Conservation (phyloP, 257 asterid species). For the Nicotiana obtusifolia region DNA sequence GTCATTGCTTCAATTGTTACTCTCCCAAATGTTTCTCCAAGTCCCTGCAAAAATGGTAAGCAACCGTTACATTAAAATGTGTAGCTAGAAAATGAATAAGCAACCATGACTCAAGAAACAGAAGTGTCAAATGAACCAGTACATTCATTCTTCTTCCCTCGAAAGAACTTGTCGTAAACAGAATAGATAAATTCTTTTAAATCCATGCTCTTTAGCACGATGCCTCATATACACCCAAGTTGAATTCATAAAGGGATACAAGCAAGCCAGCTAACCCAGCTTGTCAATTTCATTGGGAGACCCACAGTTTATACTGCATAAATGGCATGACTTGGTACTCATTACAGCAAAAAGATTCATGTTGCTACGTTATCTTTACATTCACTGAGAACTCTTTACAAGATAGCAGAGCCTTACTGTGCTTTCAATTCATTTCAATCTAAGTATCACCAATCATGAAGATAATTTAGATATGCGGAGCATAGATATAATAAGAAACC, state of each 20-base stretch:
- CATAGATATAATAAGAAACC: neutral
- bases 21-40: constrained; percentile 98
- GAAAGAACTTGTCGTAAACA: neutral
- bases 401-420: neutral
- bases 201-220: neutral
- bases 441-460: neutral
- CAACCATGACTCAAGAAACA: neutral
- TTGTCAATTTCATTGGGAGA: neutral
- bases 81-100: neutral
- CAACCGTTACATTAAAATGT: neutral
- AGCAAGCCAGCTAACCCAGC: neutral
- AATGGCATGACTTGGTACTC: neutral
- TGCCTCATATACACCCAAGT: neutral
- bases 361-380: neutral
- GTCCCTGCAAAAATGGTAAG: constrained; percentile 57
- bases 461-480: neutral
- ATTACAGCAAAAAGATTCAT: neutral
- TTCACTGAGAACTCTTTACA: neutral
- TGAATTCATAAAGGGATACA: neutral
- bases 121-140: neutral
- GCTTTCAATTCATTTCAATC: neutral
- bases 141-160: neutral
- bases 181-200: too few species aligned
- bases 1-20: constrained; percentile 99
- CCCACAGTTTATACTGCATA: neutral